Evolutionary conservation across 805 yeast species (phyloP).

Genomic region (Dipodascus albidus): DNA sequence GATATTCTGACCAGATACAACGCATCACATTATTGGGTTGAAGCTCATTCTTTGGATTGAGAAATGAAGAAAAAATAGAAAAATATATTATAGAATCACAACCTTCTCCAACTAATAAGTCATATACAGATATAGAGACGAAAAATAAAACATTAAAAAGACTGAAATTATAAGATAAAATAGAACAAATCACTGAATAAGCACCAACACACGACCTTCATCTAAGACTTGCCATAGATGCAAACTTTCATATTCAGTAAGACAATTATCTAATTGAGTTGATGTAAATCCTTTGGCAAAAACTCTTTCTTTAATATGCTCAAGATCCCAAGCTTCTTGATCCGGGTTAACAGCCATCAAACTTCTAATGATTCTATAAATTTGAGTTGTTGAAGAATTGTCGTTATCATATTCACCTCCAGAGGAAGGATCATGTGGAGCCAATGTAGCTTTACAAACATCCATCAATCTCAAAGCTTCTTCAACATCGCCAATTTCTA

Average conservation of each 20-base stretch:
- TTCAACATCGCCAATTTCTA: conserved; percentile 74
- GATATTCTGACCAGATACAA: conserved; percentile 39
- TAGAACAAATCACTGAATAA: conserved; percentile 27
- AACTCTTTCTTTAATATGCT: conserved; percentile 47
- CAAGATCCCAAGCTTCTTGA: conserved; percentile 31
- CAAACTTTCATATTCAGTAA: conserved; percentile 58
- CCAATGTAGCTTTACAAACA: conserved; percentile 78
- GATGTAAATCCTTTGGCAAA: conserved; percentile 77
- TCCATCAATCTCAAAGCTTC: conserved; percentile 83
- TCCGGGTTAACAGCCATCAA: conserved; percentile 24
- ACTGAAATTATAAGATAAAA: background rate
- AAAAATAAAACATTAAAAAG: background rate
- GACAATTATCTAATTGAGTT: conserved; percentile 63
- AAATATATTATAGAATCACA: background rate
- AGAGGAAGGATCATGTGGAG: conserved; percentile 31
- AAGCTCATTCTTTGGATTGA: conserved; percentile 14
- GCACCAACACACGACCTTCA: conserved; percentile 52
- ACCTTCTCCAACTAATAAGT: no score
- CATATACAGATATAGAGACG: no score
- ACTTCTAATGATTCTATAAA: conserved; percentile 58
- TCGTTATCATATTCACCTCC: conserved; percentile 43
- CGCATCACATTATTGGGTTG: conserved; percentile 50
- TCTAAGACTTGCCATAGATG: conserved; percentile 70
- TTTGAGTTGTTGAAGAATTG: conserved; percentile 44
- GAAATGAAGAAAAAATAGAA: background rate